These are phyloP conservation scores for Bolboschoenoplectus hybrid DNA, from an alignment of 202 grass and related monocot species.

Conservation along the genomic window DNA sequence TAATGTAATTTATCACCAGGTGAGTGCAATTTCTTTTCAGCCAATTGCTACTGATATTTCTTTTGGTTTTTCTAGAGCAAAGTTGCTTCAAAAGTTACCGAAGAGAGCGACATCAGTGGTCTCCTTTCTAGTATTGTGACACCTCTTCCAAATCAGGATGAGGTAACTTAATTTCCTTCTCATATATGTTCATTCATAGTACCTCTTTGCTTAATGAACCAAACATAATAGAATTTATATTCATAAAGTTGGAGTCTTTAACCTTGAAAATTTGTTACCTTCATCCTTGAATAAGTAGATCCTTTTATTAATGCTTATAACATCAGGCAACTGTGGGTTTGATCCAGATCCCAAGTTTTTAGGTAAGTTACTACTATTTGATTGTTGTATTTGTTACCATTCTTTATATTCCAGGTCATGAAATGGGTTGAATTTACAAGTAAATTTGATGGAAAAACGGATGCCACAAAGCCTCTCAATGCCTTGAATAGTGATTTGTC, in stretches of 20 bases:
- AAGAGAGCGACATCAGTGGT: slow-evolving; percentile 55
- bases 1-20: neutral
- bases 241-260: neutral
- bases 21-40: slow-evolving; percentile 1
- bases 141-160: slow-evolving; percentile 51
- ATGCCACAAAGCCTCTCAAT: slow-evolving; percentile 45
- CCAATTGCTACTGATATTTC: slow-evolving; percentile 34
- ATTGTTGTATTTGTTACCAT: neutral
- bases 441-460: slow-evolving; percentile 56
- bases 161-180: slow-evolving; percentile 52
- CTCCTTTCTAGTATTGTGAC: slow-evolving; percentile 55
- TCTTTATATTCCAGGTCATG: slow-evolving; percentile 50
- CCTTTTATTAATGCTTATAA: neutral
- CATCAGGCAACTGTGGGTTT: neutral
- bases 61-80: slow-evolving; percentile 49
- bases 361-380: neutral
- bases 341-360: slow-evolving; percentile 43
- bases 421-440: slow-evolving; percentile 78
- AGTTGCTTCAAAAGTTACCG: slow-evolving; percentile 50
- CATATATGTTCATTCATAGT: neutral
- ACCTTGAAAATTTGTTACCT: neutral
- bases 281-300: neutral
- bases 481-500: slow-evolving; percentile 73
- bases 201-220: neutral
- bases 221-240: neutral